Evolutionary conservation across 768 basidiomycete species (phyloP), one percentile per base, ranked within the genome.

Genomic region (Trametes gibbosa): DNA sequence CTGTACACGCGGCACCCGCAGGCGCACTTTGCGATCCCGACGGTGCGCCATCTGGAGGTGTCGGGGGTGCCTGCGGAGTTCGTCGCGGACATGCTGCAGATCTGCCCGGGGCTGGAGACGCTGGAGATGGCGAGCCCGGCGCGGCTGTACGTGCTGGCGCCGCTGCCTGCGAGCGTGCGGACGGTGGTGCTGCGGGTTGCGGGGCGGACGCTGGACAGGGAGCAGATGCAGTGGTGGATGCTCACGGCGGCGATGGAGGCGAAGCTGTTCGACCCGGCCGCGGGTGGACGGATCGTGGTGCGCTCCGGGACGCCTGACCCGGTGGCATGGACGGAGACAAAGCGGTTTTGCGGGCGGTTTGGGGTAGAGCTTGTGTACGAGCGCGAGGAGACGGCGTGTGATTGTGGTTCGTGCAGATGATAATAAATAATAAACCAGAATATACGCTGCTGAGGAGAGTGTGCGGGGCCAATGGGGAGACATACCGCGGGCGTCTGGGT

Each of bases 1-100:
- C 59, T 62, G 12, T 65, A 59, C 58, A 29, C 41, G 24, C 61
- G 58, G 13, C 55, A 56, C 21, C 35, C 35, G 4, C 53, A 50
- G 17, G 39, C 61, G 42, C 71, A 74, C 72, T 79, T 34, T 70
- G 69, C 16, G 73, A 73, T 29, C 74, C 79, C 61, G 72, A 74
- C 63, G 63, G 72, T 73, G 29, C 63, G 56, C 7, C 61, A 55
- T 19, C 52, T 63, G 13, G 19, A 41, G n/a, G 19, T 55, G 29
- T 29, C 53, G 0, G 53, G 59, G 9, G 56, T 50, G 47, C 53
- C 62, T 13, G 59, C 57, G 21, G 64, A 60, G 41, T 59, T 65
- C 51, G 58, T 58, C 17, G 45, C 52, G 39, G 61, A 65, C 46
- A 54, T 65, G 58, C 48, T 65, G 19, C 21, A 50, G 48, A 40